These are phyloP conservation scores for Bacidia rubella DNA, from an alignment of 495 filamentous ascomycete species.

Conservation along the genomic window DNA sequence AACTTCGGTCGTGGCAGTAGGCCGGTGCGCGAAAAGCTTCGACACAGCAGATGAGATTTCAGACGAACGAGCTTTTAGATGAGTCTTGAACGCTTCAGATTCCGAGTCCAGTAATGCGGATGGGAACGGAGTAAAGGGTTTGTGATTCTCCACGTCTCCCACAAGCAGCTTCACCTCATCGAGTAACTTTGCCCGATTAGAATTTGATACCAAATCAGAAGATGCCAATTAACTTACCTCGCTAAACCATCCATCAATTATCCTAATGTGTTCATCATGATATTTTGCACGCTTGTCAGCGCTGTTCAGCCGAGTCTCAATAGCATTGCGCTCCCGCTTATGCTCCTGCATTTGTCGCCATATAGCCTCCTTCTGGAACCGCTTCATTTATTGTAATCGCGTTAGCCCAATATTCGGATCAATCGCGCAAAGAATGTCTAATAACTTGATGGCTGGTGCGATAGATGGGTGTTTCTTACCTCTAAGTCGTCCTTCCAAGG, in stretches of 20 bases:
- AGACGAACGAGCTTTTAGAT: conserved; percentile 49
- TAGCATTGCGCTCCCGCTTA: conserved; percentile 68
- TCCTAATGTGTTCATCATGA: conserved; percentile 84
- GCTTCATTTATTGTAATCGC: conserved; percentile 33
- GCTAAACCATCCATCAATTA: conserved; percentile 81
- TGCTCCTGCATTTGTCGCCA: conserved; percentile 95
- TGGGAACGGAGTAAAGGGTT: conserved; percentile 36
- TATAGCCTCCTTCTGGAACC: conserved; percentile 95
- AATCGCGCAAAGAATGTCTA: too few relatives aligned
- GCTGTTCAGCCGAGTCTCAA: conserved; percentile 65
- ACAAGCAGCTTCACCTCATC: conserved; percentile 71
- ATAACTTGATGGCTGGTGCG: neutral
- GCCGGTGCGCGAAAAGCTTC: conserved; percentile 35
- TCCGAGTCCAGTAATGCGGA: conserved; percentile 52
- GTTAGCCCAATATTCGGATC: neutral
- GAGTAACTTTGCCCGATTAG: conserved; percentile 44
- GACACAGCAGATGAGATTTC: conserved; percentile 50
- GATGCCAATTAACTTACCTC: conserved; percentile 47
- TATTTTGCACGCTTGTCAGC: conserved; percentile 57
- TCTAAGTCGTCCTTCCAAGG: conserved; percentile 79
- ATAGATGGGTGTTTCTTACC: conserved; percentile 38
- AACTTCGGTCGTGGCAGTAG: conserved; percentile 44
- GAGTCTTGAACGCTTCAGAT: conserved; percentile 59
- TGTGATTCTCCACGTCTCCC: conserved; percentile 36
- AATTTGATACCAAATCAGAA: conserved; percentile 2